phyloP scores from a whole-genome alignment of 1,284 basidiomycete species.

The Cryptococcus wingfieldii region DNA sequence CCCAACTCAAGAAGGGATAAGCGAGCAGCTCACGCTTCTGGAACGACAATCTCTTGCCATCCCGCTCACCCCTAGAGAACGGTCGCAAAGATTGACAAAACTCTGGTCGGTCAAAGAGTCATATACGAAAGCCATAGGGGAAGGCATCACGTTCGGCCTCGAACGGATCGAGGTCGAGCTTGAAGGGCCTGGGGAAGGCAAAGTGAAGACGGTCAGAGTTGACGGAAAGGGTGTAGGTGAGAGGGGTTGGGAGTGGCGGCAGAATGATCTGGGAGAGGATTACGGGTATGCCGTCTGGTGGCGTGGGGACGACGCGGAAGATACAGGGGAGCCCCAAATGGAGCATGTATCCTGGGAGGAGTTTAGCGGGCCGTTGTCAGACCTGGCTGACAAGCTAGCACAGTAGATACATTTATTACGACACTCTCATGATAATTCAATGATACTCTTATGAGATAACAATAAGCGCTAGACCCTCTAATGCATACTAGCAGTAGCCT shows the following conservation, averaged over 20 bases:
- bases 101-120: conserved; percentile 44
- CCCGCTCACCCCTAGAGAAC: conserved; percentile 7
- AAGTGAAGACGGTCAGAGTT: conserved; percentile 18
- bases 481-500: conserved; percentile 36
- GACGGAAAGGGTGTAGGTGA: conserved; percentile 28
- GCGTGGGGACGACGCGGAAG: conserved; percentile 20
- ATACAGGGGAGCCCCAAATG: conserved; percentile 1
- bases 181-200: conserved; percentile 1
- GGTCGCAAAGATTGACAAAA: conserved; percentile 26
- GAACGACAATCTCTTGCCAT: conserved; percentile 22
- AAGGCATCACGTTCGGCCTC: conserved; percentile 41
- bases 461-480: conserved; percentile 7
- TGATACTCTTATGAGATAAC: too few species aligned
- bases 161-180: conserved; percentile 36
- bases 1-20: conserved; percentile 15
- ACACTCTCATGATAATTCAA: not conserved
- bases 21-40: conserved; percentile 22
- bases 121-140: conserved; percentile 41
- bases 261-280: conserved; percentile 20
- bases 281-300: conserved; percentile 34
- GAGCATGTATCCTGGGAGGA: conserved; percentile 25
- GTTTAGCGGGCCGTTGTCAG: conserved; percentile 15
- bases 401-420: not conserved
- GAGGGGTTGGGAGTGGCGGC: conserved; percentile 29
- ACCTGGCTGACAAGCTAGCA: not conserved